Conservation (phyloP, 225 moss, liverwort and hornwort species). For the Rhytidiadelphus loreus region DNA sequence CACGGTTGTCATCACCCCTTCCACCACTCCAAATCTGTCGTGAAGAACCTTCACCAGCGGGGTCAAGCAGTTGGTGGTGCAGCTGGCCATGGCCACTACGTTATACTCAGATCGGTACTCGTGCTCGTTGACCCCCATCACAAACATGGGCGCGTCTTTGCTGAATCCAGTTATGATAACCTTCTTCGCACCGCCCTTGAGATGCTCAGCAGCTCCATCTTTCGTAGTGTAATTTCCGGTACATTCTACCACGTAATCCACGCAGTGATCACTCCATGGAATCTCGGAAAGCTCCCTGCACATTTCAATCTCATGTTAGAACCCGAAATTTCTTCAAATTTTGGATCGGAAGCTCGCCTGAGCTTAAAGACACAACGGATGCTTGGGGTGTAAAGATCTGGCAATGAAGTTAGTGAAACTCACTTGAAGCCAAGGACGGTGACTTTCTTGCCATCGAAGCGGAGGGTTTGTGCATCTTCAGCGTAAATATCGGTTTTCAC, state of each 20-base stretch:
- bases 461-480: constrained; percentile 54
- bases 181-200: constrained; percentile 47
- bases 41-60: constrained; percentile 47
- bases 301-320: not conserved
- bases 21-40: constrained; percentile 40
- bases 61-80: constrained; percentile 50
- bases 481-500: constrained; percentile 54
- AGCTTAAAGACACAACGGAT: not conserved
- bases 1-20: constrained; percentile 49
- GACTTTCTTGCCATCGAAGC: constrained; percentile 23
- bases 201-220: constrained; percentile 40
- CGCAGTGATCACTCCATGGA: constrained; percentile 33
- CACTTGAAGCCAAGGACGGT: constrained; percentile 30
- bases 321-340: not conserved
- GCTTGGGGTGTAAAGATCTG: not conserved
- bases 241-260: constrained; percentile 41
- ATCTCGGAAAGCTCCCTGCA: constrained; percentile 41
- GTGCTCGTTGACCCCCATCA: constrained; percentile 43
- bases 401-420: not conserved
- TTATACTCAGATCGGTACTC: constrained; percentile 31
- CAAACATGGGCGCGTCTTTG: constrained; percentile 50
- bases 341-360: not conserved
- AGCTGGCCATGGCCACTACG: constrained; percentile 46
- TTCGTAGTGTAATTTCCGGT: constrained; percentile 42
- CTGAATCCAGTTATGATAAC: constrained; percentile 44